A percentile compares a stretch with the other conserved stretches of the same genome.
phyloP scores from a whole-genome alignment of 352 stramenopile species.

The Elongisporangium prolatum region DNA sequence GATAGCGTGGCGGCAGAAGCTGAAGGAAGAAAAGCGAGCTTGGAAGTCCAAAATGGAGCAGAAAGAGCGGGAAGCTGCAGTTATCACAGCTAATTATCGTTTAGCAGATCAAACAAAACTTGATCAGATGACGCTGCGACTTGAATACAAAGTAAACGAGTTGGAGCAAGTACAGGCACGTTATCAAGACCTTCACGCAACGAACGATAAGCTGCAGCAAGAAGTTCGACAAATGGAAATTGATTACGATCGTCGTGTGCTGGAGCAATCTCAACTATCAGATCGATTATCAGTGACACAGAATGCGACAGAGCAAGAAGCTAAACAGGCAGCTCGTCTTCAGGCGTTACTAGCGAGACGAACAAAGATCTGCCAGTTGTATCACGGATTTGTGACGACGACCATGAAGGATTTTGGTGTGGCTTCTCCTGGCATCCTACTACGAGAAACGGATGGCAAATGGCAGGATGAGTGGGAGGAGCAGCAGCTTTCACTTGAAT shows the following conservation, averaged over 20 bases:
- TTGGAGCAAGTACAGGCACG: conserved; percentile 25
- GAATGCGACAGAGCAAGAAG: conserved; percentile 17
- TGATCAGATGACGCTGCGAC: conserved; percentile 28
- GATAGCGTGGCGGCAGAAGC: conserved; percentile 14
- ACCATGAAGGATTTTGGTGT: conserved; percentile 10
- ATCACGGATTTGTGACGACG: conserved; percentile 26
- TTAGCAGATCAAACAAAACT: conserved; percentile 60
- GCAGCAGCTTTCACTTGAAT: conserved; percentile 29
- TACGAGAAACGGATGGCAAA: conserved; percentile 8
- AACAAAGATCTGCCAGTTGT: conserved; percentile 19
- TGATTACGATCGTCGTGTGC: conserved; percentile 16
- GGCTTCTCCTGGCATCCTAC: conserved; percentile 5
- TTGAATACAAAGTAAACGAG: conserved; percentile 38
- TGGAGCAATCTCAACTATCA: conserved; percentile 36
- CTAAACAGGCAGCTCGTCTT: conserved; percentile 13
- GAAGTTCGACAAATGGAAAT: conserved; percentile 34
- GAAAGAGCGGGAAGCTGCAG: conserved; percentile 47
- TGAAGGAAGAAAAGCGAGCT: conserved; percentile 33
- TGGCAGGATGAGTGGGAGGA: conserved; percentile 16
- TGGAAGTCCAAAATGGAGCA: conserved; percentile 34
- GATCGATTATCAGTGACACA: conserved; percentile 33
- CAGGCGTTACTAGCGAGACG: conserved; percentile 16
- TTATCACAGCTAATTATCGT: conserved; percentile 29
- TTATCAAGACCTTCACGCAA: conserved; percentile 16
- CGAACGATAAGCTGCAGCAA: conserved; percentile 22